Evolutionary conservation across 441 rosid genomes (phyloP).

Genomic region (Arabidopsis lyrata): DNA sequence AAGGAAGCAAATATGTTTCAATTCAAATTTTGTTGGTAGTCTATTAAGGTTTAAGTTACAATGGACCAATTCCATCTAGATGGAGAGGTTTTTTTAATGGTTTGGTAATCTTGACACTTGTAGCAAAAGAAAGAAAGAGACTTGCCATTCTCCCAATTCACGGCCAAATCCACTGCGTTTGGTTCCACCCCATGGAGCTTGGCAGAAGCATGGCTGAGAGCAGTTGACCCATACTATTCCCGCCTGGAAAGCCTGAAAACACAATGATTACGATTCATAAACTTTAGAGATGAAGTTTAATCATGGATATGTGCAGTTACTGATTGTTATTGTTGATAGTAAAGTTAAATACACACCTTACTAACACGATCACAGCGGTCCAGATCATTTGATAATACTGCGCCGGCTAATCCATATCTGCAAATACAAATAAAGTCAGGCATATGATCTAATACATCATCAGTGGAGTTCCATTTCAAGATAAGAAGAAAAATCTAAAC

Average conservation of each 20-base stretch:
- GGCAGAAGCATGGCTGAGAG: slow-evolving; percentile 97
- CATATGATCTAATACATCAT: neutral
- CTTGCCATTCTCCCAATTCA: slow-evolving; percentile 94
- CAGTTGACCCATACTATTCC: slow-evolving; percentile 97
- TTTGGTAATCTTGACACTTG: neutral
- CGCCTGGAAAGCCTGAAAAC: slow-evolving; percentile 73
- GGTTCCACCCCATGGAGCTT: slow-evolving; percentile 99
- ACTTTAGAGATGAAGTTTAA: slow-evolving; percentile 15
- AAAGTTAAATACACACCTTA: slow-evolving; percentile 60
- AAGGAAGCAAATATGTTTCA: slow-evolving; percentile 29
- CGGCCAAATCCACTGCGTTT: slow-evolving; percentile 98
- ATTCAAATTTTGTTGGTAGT: neutral
- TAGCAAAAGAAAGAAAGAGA: slow-evolving; percentile 13
- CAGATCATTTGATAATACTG: slow-evolving; percentile 85
- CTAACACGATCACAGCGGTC: slow-evolving; percentile 94
- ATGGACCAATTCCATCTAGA: neutral
- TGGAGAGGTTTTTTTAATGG: neutral
- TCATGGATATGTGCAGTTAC: slow-evolving; percentile 9
- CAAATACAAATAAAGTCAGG: slow-evolving; percentile 17
- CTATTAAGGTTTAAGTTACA: neutral
- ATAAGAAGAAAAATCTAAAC: slow-evolving; percentile 42
- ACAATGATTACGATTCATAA: slow-evolving; percentile 4
- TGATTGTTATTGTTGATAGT: neutral
- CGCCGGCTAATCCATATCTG: slow-evolving; percentile 89
- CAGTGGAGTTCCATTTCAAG: slow-evolving; percentile 28